Base-by-base conservation (phyloP, 2,329 filamentous ascomycete species). In the Phialophora chinensis region DNA sequence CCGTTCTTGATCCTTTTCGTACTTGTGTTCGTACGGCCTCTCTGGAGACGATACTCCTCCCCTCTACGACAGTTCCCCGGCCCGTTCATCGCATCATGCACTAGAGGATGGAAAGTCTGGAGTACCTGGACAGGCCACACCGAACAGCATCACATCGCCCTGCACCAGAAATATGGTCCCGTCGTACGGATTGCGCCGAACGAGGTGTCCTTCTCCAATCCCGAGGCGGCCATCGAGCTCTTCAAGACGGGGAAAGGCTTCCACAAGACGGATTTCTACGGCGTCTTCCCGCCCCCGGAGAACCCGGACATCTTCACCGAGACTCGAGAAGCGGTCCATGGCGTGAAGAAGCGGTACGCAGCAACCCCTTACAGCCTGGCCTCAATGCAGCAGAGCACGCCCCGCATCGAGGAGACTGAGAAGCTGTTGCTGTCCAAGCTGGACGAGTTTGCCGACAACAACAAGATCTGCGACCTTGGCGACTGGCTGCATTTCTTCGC, bases 221-320 rank as follows among this genome's bases (percentile, higher is more conserved):
- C 82, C 2, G 77, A 81, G 62, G 80, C 81, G 0, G 80, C 82
- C 4, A 77, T 83, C 2, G 74, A 78, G 42, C 69, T 85, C 12
- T 76, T 85, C 31, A 79, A 79, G 53, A 83, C 83, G 0, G 84
- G 84, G 7, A 84, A 83, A 73, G 78, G 81, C 23, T 85, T 85
- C 75, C 79, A 81, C 76, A 85, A 85, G 77, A 85, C 83, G 2
- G 75, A 79, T 64, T 85, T 85, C 69, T 85, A 85, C 72, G 77
- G 74, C 47, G 84, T 86, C 6, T 86, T 86, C 72, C 84, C 84
- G 33, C 84, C 84, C 3, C 81, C 83, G 0, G 83, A 85, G 75
- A 85, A 86, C 75, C 84, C 84, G 5, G 84, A 86, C 66, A 86
- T 86, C 73, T 86, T 86, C 75, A 86, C 85, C 49, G 84, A 86